phyloP scores from a whole-genome alignment of 2,329 filamentous ascomycete genomes.

The Alternaria sp. region DNA sequence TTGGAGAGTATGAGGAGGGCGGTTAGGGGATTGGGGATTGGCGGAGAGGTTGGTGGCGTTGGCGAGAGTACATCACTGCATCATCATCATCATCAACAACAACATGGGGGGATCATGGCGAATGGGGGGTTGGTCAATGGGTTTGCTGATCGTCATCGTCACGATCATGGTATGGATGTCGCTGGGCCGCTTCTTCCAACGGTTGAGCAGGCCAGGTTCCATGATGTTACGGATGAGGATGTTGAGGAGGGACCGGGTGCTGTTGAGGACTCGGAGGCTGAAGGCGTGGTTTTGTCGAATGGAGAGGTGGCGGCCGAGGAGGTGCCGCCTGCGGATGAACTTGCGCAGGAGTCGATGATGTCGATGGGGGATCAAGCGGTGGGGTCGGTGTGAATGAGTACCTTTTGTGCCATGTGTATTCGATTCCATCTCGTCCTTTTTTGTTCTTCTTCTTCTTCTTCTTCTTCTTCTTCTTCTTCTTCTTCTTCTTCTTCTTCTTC shows the following conservation, averaged over 20 bases:
- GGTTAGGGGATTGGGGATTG: constrained; percentile 63
- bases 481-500: not conserved
- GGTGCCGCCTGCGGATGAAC: constrained; percentile 8
- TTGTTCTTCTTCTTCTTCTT: not conserved
- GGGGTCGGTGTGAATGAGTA: not conserved
- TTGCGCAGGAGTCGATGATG: not conserved
- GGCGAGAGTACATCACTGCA: too few species aligned
- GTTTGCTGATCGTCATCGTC: not conserved
- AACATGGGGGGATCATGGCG: too few species aligned
- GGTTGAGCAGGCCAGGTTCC: constrained; percentile 8
- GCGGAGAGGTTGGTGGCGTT: not conserved
- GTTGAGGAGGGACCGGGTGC: constrained; percentile 25
- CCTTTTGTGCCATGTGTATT: not conserved
- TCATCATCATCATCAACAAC: too few species aligned
- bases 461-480: not conserved
- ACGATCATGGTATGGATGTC: not conserved
- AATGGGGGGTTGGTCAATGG: not conserved
- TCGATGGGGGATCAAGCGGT: too few species aligned
- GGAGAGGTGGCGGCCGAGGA: constrained; percentile 17
- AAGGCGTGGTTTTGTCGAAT: constrained; percentile 23
- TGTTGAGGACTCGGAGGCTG: constrained; percentile 14
- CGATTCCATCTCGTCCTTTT: not conserved
- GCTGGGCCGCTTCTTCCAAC: not conserved
- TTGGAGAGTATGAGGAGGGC: constrained; percentile 83
- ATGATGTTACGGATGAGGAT: constrained; percentile 2